These are phyloP conservation scores for Microsporum canis DNA, from an alignment of 2,329 filamentous ascomycete species.

Conservation along the genomic window DNA sequence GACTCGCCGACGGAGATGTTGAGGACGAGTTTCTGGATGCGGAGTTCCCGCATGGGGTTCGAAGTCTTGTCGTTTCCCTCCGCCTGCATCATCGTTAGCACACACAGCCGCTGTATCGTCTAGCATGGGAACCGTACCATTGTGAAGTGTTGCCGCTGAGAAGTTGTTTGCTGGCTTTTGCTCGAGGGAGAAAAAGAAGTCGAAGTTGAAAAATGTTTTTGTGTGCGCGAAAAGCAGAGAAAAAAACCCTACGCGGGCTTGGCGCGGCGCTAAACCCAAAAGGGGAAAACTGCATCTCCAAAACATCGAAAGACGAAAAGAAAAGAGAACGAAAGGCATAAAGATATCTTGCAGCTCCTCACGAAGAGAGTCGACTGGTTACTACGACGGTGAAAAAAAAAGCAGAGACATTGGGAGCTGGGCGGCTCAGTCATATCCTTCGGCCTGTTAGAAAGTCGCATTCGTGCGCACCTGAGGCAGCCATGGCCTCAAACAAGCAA, in stretches of 20 bases:
- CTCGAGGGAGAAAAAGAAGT: slow-evolving; percentile 3
- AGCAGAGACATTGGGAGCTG: not conserved
- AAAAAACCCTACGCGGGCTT: not conserved
- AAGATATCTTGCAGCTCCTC: not conserved
- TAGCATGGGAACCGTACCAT: slow-evolving; percentile 36
- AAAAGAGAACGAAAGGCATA: not conserved
- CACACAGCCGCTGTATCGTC: slow-evolving; percentile 6
- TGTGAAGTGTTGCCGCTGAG: slow-evolving; percentile 33
- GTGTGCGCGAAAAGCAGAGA: not conserved
- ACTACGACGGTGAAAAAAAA: not conserved
- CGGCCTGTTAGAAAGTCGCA: slow-evolving; percentile 27
- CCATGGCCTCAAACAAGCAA: slow-evolving; percentile 73
- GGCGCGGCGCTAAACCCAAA: not conserved
- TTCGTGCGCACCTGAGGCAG: slow-evolving; percentile 35
- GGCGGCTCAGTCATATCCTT: not conserved
- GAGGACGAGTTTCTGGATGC: slow-evolving; percentile 98
- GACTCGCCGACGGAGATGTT: slow-evolving; percentile 99
- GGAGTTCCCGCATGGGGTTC: slow-evolving; percentile 99
- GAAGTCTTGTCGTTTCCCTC: slow-evolving; percentile 65
- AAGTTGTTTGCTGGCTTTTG: slow-evolving; percentile 14
- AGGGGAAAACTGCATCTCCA: not conserved
- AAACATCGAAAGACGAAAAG: not conserved
- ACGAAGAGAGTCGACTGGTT: not conserved
- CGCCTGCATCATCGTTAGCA: slow-evolving; percentile 40
- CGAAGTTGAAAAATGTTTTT: slow-evolving; percentile 2